phyloP scores from a whole-genome alignment of 768 basidiomycete genomes.

The Lyophyllum semitale region DNA sequence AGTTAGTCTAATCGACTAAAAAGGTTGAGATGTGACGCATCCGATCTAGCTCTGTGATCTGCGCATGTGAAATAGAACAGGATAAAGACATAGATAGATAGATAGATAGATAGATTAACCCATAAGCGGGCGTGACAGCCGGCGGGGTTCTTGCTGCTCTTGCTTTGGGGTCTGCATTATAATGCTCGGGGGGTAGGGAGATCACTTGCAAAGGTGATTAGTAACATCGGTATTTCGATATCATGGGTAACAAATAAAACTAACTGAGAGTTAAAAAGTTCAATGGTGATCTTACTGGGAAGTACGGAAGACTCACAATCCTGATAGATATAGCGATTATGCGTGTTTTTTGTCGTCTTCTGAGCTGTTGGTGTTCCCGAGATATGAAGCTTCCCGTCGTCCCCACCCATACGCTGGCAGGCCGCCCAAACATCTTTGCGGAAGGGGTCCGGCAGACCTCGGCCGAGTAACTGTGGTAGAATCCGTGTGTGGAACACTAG shows the following conservation, averaged over 20 bases:
- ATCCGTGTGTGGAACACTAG: constrained; percentile 52
- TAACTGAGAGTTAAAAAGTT: neutral
- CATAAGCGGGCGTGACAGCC: no score
- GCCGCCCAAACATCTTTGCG: constrained; percentile 46
- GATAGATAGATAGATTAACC: no score
- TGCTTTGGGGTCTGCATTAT: no score
- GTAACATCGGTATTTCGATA: neutral
- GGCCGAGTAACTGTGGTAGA: constrained; percentile 41
- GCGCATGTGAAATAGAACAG: no score
- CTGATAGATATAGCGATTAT: constrained; percentile 16
- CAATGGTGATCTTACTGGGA: neutral
- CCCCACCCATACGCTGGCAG: constrained; percentile 53
- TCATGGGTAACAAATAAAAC: neutral
- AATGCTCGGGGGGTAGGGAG: neutral
- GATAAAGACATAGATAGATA: no score
- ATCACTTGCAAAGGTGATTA: neutral
- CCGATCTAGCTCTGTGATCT: no score
- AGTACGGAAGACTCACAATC: constrained; percentile 12
- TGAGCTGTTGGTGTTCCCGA: constrained; percentile 4
- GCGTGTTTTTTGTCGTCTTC: constrained; percentile 3
- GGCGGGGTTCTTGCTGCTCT: neutral
- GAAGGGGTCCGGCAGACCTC: constrained; percentile 47
- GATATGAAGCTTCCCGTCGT: constrained; percentile 32
- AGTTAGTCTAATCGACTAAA: neutral
- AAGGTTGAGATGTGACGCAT: neutral